Percentiles rank a stretch among this genome's conserved stretches.
Conservation (phyloP, 2,329 filamentous ascomycete genomes). For the Epichloe uncinata region DNA sequence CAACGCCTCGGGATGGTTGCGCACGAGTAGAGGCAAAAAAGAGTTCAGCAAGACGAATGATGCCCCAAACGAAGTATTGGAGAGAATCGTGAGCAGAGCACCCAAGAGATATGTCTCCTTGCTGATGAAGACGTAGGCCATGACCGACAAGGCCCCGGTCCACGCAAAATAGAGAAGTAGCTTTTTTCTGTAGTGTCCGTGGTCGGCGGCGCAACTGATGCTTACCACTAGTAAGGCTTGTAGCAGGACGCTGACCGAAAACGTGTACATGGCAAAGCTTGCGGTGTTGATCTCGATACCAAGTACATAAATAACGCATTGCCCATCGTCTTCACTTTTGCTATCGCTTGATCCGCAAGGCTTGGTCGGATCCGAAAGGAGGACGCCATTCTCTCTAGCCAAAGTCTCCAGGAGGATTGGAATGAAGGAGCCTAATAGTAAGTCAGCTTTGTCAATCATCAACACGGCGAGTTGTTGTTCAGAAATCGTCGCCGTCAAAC, state of each 20-base stretch:
- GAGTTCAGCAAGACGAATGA: constrained; percentile 94
- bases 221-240: constrained; percentile 88
- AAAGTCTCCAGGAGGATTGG: constrained; percentile 91
- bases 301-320: constrained; percentile 73
- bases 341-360: constrained; percentile 58
- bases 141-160: constrained; percentile 67
- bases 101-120: constrained; percentile 68
- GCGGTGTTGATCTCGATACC: constrained; percentile 87
- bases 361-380: constrained; percentile 61
- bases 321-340: constrained; percentile 38
- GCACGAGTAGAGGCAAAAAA: constrained; percentile 80
- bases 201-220: constrained; percentile 91
- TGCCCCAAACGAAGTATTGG: constrained; percentile 88
- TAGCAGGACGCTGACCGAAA: constrained; percentile 79
- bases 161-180: constrained; percentile 78
- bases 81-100: constrained; percentile 71
- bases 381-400: constrained; percentile 79
- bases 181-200: constrained; percentile 82
- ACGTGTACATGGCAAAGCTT: constrained; percentile 97
- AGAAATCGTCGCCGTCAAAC: not conserved
- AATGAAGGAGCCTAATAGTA: constrained; percentile 66
- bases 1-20: constrained; percentile 55
- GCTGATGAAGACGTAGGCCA: constrained; percentile 72
- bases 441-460: not conserved
- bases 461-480: constrained; percentile 1